These are phyloP conservation scores for Neurospora sp. DNA, from an alignment of 495 filamentous ascomycete genomes.

Conservation along the genomic window DNA sequence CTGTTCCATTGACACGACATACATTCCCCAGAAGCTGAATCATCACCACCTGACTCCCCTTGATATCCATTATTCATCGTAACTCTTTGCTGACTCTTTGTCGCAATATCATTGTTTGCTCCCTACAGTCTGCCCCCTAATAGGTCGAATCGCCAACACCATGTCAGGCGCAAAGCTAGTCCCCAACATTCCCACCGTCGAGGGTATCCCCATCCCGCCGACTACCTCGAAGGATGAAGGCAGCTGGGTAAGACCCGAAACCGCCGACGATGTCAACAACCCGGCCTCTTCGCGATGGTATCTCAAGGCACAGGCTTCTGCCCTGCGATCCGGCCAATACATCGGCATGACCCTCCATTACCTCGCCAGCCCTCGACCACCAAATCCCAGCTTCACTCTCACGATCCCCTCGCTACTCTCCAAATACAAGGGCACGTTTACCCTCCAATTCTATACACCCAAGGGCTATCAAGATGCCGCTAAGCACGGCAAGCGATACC, in stretches of 20 bases:
- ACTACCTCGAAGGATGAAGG: constrained; percentile 5
- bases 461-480: constrained; percentile 44
- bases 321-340: constrained; percentile 71
- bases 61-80: neutral
- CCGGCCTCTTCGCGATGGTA: constrained; percentile 48
- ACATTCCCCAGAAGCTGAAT: neutral
- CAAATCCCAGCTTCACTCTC: constrained; percentile 54
- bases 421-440: constrained; percentile 42
- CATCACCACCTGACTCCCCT: neutral
- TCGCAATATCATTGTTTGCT: neutral
- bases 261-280: constrained; percentile 28
- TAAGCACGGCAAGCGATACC: constrained; percentile 44
- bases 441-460: constrained; percentile 76
- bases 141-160: neutral
- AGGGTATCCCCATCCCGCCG: constrained; percentile 26
- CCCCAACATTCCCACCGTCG: constrained; percentile 21
- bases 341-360: constrained; percentile 72
- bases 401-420: constrained; percentile 52
- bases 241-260: constrained; percentile 16
- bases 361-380: constrained; percentile 55
- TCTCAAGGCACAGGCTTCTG: constrained; percentile 58
- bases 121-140: neutral
- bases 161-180: constrained; percentile 2
- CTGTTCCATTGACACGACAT: too few species aligned
- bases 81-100: neutral